Conservation (phyloP, 1,284 basidiomycete genomes). For the Tilletia walkeri region DNA sequence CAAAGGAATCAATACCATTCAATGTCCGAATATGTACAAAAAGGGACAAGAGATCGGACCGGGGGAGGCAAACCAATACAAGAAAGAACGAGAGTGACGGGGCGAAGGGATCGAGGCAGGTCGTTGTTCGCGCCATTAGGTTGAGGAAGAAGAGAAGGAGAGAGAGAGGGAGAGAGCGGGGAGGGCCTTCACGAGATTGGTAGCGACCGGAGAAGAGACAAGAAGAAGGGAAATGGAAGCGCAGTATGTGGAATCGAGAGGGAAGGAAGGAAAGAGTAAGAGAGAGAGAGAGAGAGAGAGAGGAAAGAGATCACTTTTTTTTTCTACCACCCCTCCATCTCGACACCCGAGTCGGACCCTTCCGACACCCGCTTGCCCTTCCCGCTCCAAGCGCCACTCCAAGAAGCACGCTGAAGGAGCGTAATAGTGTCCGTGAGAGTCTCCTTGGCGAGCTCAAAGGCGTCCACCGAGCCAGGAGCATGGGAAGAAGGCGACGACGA, state of each 20-base stretch:
- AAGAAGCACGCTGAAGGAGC: constrained; percentile 15
- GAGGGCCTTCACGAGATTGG: too few relatives aligned
- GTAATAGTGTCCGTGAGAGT: constrained; percentile 26
- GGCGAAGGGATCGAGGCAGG: too few relatives aligned
- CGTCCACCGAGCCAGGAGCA: constrained; percentile 8
- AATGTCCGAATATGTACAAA: too few relatives aligned
- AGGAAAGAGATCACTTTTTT: neutral
- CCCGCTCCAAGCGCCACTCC: neutral
- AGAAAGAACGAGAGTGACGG: too few relatives aligned
- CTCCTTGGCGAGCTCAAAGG: constrained; percentile 23
- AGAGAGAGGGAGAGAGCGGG: too few relatives aligned
- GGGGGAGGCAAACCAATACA: too few relatives aligned
- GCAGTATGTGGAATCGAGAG: neutral
- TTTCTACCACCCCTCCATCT: constrained; percentile 11
- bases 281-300: neutral
- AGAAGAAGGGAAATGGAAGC: too few relatives aligned
- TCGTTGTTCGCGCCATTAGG: too few relatives aligned
- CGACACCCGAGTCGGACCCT: constrained; percentile 20
- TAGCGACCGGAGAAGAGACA: too few relatives aligned
- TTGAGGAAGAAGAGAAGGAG: too few relatives aligned
- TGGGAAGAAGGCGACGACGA: neutral
- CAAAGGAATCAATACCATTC: too few relatives aligned
- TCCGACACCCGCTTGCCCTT: constrained; percentile 12
- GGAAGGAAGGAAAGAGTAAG: neutral
- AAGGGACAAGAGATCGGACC: too few relatives aligned